Evolutionary conservation across 768 basidiomycete genomes (phyloP).

Genomic region (Inosperma sp.): DNA sequence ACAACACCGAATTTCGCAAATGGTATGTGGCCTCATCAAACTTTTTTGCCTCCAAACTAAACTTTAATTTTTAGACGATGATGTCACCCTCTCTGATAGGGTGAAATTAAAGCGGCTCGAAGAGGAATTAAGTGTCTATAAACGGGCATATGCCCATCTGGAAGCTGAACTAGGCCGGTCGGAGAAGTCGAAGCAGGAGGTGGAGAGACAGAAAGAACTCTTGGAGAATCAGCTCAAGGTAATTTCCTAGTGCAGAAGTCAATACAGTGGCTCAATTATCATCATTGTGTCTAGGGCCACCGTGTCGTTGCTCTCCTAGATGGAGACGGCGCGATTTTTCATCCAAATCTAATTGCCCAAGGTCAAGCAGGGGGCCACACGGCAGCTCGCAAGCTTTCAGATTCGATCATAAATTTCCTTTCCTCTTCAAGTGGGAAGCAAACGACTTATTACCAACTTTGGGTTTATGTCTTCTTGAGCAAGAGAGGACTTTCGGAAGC

Average conservation of each 20-base stretch:
- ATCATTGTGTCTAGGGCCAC: constrained; percentile 32
- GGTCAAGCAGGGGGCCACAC: constrained; percentile 55
- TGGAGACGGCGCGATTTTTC: constrained; percentile 63
- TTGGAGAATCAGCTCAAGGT: constrained; percentile 41
- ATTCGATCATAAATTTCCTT: constrained; percentile 35
- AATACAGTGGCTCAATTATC: neutral
- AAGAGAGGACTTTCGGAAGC: constrained; percentile 55
- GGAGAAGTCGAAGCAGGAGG: constrained; percentile 32
- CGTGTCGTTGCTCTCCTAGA: constrained; percentile 54
- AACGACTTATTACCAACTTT: constrained; percentile 55
- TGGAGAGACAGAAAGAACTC: constrained; percentile 35
- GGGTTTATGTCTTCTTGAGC: constrained; percentile 63
- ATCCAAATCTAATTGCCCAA: constrained; percentile 44
- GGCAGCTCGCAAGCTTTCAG: constrained; percentile 48
- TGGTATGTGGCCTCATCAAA: too few relatives aligned
- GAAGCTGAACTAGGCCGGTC: constrained; percentile 33
- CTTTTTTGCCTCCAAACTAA: too few relatives aligned
- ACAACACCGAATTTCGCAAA: too few relatives aligned
- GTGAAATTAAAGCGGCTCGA: constrained; percentile 37
- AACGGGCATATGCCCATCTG: constrained; percentile 37
- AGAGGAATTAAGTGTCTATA: constrained; percentile 38
- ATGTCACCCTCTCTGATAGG: too few relatives aligned
- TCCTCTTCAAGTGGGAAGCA: constrained; percentile 32
- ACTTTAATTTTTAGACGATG: too few relatives aligned
- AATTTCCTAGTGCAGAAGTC: constrained; percentile 4